Base-by-base conservation (phyloP, 495 filamentous ascomycete genomes). In the Penicillium steckii region DNA sequence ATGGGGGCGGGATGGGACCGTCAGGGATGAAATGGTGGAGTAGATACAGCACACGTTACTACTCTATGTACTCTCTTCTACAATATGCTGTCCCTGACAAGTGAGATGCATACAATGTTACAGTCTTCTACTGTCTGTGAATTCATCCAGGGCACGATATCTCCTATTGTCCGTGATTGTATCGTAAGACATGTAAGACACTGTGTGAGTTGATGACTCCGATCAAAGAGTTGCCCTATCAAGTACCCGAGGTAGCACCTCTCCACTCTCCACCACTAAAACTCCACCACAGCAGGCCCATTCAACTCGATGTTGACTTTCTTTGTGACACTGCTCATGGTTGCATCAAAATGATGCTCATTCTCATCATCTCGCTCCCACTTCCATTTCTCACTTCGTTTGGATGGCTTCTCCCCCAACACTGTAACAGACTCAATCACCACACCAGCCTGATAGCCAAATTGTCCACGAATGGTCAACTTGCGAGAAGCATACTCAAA, bases 401-500 rank as follows among this genome's bases (percentile, higher is more conserved):
- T 35, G 45, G 52, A 19, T 38, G 38, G 22, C 32, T 48, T 44
- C 55, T 66, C 59, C 9, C 82, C 80, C 30, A 87, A 61, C 41
- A 89, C 57, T 2, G 77, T 83, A 17, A 88, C 65, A 56, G 75
- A 75, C 30, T 74, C 74, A 25, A 61, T 46, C 6, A 54, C 41
- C 21, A 86, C 69, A 18, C 67, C 60, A 12, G 60, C 48, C 15
- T 70, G 54, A 50, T 73, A 83, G 0, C 73, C 79, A 52, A 83
- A 87, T 3, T 66, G 68, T 2, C 85, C 84, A 32, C 67, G 68
- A 46, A 83, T 69, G 0, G 43, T 68, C 17, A 89, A 68, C 24
- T 67, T 64, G 19, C 79, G 80, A 12, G 71, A 47, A 13, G 63
- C 60, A 54, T 82, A 89, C 17, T 69, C 50, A 64, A 89, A 85